Base-by-base conservation (phyloP, 768 basidiomycete genomes). In the Phlebiopsis gigantea region DNA sequence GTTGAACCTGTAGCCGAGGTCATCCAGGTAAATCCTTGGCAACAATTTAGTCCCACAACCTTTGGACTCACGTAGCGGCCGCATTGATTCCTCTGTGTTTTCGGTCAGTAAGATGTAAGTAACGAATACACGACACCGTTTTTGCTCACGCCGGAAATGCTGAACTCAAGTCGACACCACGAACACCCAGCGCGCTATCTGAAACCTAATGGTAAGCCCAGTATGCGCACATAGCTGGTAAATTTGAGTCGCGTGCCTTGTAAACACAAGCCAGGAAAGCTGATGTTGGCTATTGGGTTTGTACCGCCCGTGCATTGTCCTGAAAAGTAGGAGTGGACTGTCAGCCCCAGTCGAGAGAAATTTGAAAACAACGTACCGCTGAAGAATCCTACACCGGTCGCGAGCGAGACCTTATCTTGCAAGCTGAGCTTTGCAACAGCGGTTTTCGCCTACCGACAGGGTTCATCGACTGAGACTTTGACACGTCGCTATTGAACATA, bases 81-180 rank as follows among this genome's bases (percentile, higher is more conserved):
- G 67, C 68, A 59, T 75, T 61, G 51, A 66, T 66, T 17, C 9
- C 64, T 31, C 61, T 63, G n/a, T n/a, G 17, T 22, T 19, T 12
- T 41, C 44, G 78, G 78, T 8, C n/a, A n/a, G n/a, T n/a, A n/a
- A n/a, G n/a, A n/a, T n/a, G n/a, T n/a, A n/a, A n/a, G n/a, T n/a
- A n/a, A n/a, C n/a, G n/a, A n/a, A 34, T 34, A 34, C 31, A 34
- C 31, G 31, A 14, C 31, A 7, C 6, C 14, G 6, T 34, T 34
- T 25, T 22, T 5, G 34, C 63, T 50, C 43, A 62, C 63, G 87
- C 72, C 0, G 88, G 87, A 61, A 76, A 78, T 7, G 71, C 77
- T 19, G 73, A 69, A 6, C 71, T 73, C 25, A 61, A 68, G 60
- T 78, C 76, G 12, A 75, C 67, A 54, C 70, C 65, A 19, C 78